A percentile compares a stretch with the other conserved stretches of the same genome.
phyloP scores from a whole-genome alignment of 148 eudicot genomes.

The Rhododendron ovatum region DNA sequence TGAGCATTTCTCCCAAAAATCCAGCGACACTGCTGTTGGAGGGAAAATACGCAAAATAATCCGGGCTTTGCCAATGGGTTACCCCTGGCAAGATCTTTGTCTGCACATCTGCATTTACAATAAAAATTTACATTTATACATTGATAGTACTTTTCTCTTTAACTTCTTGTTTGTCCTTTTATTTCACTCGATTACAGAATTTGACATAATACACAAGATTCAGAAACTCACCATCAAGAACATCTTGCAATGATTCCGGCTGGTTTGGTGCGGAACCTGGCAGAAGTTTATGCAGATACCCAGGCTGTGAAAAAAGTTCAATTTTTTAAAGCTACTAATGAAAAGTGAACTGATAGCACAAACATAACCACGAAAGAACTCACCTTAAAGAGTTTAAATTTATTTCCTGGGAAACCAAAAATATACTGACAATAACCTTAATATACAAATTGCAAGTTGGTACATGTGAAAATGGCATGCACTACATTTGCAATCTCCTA shows the following conservation, averaged over 20 bases:
- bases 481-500: neutral
- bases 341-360: neutral
- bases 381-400: neutral
- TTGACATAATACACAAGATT: neutral
- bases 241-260: conserved; percentile 67
- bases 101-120: conserved; percentile 55
- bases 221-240: conserved; percentile 61
- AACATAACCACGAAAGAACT: neutral
- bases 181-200: neutral
- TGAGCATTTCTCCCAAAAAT: conserved; percentile 92
- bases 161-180: neutral
- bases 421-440: neutral
- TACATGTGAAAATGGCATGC: neutral
- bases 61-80: conserved; percentile 99
- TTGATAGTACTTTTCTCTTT: neutral
- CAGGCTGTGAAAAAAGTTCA: conserved; percentile 55
- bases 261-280: conserved; percentile 77
- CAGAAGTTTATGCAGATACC: conserved; percentile 70
- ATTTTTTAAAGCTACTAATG: neutral
- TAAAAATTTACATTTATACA: neutral
- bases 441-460: neutral
- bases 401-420: neutral
- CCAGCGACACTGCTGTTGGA: conserved; percentile 88
- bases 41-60: conserved; percentile 80
- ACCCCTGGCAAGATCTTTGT: conserved; percentile 79